phyloP scores from a whole-genome alignment of 2,329 filamentous ascomycete genomes.

The Penicillium sp. region DNA sequence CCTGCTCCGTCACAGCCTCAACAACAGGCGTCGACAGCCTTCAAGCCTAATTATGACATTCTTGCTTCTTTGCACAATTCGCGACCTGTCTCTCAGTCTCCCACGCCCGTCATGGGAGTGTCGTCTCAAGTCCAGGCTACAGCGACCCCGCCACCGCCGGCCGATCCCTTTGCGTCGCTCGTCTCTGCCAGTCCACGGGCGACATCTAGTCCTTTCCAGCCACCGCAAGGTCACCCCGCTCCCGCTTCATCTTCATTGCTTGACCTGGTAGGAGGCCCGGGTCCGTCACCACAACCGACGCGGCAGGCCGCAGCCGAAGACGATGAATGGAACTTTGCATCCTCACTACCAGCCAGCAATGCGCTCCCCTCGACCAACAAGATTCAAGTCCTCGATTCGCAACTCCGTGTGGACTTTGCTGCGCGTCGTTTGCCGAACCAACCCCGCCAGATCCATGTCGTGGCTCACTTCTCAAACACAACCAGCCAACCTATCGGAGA shows the following conservation, averaged over 20 bases:
- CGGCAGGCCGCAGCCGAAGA: slow-evolving; percentile 55
- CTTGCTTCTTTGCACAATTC: slow-evolving; percentile 52
- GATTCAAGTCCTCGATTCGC: slow-evolving; percentile 64
- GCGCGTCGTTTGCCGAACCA: slow-evolving; percentile 57
- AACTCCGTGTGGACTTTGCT: slow-evolving; percentile 68
- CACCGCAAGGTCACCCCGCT: slow-evolving; percentile 24
- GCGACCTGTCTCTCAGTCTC: slow-evolving; percentile 47
- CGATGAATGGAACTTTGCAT: slow-evolving; percentile 93
- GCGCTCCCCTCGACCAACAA: slow-evolving; percentile 59
- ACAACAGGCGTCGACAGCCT: slow-evolving; percentile 44
- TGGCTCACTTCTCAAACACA: slow-evolving; percentile 80
- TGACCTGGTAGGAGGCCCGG: slow-evolving; percentile 29
- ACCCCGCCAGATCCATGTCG: slow-evolving; percentile 61
- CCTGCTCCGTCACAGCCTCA: slow-evolving; percentile 29
- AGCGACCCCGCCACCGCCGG: slow-evolving; percentile 38
- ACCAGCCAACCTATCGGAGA: slow-evolving; percentile 67
- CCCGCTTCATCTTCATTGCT: slow-evolving; percentile 32
- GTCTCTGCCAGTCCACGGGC: slow-evolving; percentile 52
- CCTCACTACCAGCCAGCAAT: slow-evolving; percentile 65
- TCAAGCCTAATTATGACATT: slow-evolving; percentile 55
- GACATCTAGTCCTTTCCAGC: slow-evolving; percentile 36
- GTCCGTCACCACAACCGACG: slow-evolving; percentile 25
- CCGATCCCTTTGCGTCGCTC: slow-evolving; percentile 60
- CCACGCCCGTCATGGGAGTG: slow-evolving; percentile 48
- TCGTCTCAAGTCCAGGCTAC: slow-evolving; percentile 29